These are phyloP conservation scores for Psilocybe azurescens DNA, from an alignment of 768 basidiomycete species.

Conservation along the genomic window DNA sequence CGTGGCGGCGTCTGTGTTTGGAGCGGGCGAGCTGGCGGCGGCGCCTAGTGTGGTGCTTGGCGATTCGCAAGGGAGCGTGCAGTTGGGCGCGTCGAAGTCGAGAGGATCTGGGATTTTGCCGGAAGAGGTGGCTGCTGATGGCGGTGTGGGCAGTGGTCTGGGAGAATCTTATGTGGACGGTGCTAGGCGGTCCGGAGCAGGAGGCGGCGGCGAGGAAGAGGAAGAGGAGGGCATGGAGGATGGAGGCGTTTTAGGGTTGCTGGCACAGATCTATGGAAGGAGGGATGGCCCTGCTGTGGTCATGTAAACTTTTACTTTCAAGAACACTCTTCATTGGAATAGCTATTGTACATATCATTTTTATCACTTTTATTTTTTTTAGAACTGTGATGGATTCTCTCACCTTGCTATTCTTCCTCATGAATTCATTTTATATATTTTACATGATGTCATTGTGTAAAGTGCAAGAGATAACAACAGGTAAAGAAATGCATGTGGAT, in stretches of 20 bases:
- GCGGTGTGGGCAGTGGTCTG: conserved; percentile 63
- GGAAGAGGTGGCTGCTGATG: conserved; percentile 56
- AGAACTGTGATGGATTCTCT: too few species aligned
- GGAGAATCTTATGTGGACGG: conserved; percentile 79
- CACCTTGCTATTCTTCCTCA: too few species aligned
- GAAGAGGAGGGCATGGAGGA: conserved; percentile 75
- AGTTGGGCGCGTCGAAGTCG: conserved; percentile 11
- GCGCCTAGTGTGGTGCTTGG: conserved; percentile 78
- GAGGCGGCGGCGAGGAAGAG: conserved; percentile 54
- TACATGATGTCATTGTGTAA: too few species aligned
- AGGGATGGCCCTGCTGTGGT: conserved; percentile 56
- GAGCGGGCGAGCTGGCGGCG: conserved; percentile 45
- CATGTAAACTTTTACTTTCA: neutral
- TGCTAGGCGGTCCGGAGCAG: conserved; percentile 30
- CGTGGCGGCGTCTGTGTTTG: conserved; percentile 52
- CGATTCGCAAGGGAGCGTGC: conserved; percentile 60
- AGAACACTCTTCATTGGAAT: neutral
- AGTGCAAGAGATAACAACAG: too few species aligned
- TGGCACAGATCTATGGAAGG: conserved; percentile 84
- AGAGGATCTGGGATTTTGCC: conserved; percentile 35
- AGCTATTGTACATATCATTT: neutral
- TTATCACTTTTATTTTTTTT: neutral
- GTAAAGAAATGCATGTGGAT: too few species aligned
- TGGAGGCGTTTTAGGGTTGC: conserved; percentile 82
- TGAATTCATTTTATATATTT: too few species aligned